A percentile compares a stretch with the other conserved stretches of the same genome.
phyloP scores from a whole-genome alignment of 2,329 filamentous ascomycete genomes.

The Trichoderma citrinoviride region DNA sequence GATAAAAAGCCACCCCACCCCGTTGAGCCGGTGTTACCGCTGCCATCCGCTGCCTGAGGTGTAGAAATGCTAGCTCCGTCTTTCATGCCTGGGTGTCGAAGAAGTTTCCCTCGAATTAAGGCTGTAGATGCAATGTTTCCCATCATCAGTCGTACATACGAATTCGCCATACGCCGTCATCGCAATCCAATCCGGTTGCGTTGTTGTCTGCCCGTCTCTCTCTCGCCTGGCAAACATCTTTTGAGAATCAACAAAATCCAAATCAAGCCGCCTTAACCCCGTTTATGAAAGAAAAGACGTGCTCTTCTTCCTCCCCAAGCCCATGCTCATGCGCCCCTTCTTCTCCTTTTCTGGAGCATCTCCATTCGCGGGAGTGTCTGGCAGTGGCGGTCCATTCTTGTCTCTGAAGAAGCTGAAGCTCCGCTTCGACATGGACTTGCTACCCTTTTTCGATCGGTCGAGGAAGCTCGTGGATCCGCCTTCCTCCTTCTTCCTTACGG shows the following conservation, averaged over 20 bases:
- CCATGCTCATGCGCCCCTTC: conserved; percentile 65
- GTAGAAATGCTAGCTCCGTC: not conserved
- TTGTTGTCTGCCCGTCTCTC: not conserved
- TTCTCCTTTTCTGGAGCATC: conserved; percentile 45
- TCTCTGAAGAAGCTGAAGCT: conserved; percentile 66
- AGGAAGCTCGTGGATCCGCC: conserved; percentile 48
- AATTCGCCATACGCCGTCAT: conserved; percentile 19
- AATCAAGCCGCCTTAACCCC: not conserved
- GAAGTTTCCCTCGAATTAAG: not conserved
- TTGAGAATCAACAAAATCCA: conserved; percentile 12
- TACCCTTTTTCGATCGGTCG: conserved; percentile 66
- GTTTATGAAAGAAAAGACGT: conserved; percentile 41
- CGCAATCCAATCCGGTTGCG: not conserved
- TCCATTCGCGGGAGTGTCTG: conserved; percentile 35
- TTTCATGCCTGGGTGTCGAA: not conserved
- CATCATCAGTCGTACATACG: conserved; percentile 25
- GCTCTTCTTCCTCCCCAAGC: conserved; percentile 70
- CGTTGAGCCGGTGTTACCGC: not conserved
- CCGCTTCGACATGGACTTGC: conserved; percentile 76
- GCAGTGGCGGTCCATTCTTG: conserved; percentile 31
- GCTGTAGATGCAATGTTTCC: conserved; percentile 13
- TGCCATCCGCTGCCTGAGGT: not conserved
- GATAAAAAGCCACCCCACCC: not conserved
- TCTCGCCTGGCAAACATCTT: not conserved
- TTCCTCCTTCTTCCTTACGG: conserved; percentile 41